Base-by-base conservation (phyloP, 306 rosid species). In the Casuarina cunninghamiana region DNA sequence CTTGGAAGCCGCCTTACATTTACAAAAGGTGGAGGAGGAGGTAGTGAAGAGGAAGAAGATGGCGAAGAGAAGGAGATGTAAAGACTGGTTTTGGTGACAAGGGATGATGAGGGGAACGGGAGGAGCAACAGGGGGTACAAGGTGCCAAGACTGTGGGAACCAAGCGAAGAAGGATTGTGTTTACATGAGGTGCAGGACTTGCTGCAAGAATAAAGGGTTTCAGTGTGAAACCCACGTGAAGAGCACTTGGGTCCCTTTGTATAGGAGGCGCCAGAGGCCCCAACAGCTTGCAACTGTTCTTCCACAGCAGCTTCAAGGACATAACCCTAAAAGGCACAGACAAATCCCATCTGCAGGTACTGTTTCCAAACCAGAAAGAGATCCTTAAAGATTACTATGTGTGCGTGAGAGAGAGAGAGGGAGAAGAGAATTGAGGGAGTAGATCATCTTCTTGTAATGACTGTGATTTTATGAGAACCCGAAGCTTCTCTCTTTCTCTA, bases 61-160 rank as follows among this genome's bases (percentile, higher is more conserved):
- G 16, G 11, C 48, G 13, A 66, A 41, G 58, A 63, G 26, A 5
- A 16, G 16, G 5, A 10, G 15, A n/a, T 63, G 53, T 38, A 50
- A 32, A 78, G 77, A 74, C 85, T 78, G 91, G 54, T 78, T 26
- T 26, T 26, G 32, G 54, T 80, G 54, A 44, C 72, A 46, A 51
- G 80, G 68, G 71, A 53, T 5, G 74, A 61, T 15, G 38, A 61
- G 10, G 73, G 70, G 79, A 70, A 73, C 8, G 48, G 8, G 5
- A 9, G 82, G 53, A 80, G n/a, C 16, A 32, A 17, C 57, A 66
- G 82, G 77, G 44, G 79, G 50, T 49, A 61, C 78, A 42, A 86
- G 82, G 77, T 90, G 92, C 80, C 70, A 87, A 77, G 97, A 90
- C 4, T 90, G 96, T 83, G 97, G 97, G 82, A 92, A 92, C 78